Conservation (phyloP, 805 yeast species). For the Metschnikowia kunwiensis region DNA sequence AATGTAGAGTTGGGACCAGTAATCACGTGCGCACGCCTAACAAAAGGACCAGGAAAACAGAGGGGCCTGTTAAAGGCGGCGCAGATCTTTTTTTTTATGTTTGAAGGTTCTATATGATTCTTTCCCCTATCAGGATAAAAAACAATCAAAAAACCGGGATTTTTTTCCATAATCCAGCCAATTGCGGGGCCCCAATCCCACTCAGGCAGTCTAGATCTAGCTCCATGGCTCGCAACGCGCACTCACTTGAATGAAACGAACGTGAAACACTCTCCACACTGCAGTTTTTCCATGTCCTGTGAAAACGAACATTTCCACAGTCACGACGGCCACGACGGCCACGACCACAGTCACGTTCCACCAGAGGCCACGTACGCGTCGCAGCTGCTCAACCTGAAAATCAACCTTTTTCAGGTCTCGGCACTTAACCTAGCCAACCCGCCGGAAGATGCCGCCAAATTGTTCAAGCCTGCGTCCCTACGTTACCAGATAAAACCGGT, state of each 20-base stretch:
- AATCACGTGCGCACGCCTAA: no score
- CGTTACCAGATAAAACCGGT: slow-evolving; percentile 48
- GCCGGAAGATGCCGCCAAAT: slow-evolving; percentile 43
- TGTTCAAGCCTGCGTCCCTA: slow-evolving; percentile 53
- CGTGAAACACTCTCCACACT: not conserved
- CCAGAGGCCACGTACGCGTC: slow-evolving; percentile 69
- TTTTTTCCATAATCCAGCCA: no score
- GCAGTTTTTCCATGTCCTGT: slow-evolving; percentile 9
- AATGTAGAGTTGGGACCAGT: no score
- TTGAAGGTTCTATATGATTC: no score
- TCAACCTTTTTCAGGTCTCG: slow-evolving; percentile 57
- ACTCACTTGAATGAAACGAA: slow-evolving; percentile 1
- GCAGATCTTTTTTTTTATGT: no score
- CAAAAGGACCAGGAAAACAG: no score
- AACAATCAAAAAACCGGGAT: no score
- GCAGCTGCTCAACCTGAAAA: slow-evolving; percentile 61
- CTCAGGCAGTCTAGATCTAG: no score
- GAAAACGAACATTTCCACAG: slow-evolving; percentile 15
- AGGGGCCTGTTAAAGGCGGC: no score
- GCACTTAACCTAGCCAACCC: slow-evolving; percentile 62
- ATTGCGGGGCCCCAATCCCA: no score
- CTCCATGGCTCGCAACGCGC: no score
- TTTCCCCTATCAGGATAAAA: no score
- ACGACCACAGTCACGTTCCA: slow-evolving; percentile 41
- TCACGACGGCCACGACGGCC: slow-evolving; percentile 26